phyloP scores from a whole-genome alignment of 768 basidiomycete genomes.

The Boletus coccyginus region DNA sequence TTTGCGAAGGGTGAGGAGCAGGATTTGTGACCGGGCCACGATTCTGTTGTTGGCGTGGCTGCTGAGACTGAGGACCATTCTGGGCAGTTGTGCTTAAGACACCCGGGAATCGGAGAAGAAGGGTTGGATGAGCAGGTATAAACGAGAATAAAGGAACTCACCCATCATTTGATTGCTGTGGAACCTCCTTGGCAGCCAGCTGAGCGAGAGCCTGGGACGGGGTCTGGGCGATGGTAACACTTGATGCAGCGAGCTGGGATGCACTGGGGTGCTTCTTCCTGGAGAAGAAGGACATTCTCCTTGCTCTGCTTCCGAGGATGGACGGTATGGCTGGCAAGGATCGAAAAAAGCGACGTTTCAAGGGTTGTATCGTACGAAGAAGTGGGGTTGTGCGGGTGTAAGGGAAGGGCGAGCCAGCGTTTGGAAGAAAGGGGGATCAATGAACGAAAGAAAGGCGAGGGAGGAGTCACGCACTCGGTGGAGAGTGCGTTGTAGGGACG shows the following conservation, averaged over 20 bases:
- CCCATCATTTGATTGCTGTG: slow-evolving; percentile 33
- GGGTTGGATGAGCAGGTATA: slow-evolving; percentile 1
- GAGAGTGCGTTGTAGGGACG: slow-evolving; percentile 15
- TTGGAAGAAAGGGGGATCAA: slow-evolving; percentile 8
- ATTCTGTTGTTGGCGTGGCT: slow-evolving; percentile 36
- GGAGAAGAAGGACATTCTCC: slow-evolving; percentile 93
- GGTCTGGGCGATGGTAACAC: slow-evolving; percentile 59
- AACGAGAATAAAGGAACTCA: slow-evolving; percentile 28
- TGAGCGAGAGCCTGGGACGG: slow-evolving; percentile 70
- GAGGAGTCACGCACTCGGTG: background rate
- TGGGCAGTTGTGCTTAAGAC: slow-evolving; percentile 13
- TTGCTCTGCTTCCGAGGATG: slow-evolving; percentile 53
- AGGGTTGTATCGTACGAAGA: slow-evolving; percentile 10
- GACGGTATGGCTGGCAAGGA: slow-evolving; percentile 61
- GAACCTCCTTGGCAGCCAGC: slow-evolving; percentile 36
- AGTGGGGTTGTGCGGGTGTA: background rate
- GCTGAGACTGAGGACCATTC: slow-evolving; percentile 31
- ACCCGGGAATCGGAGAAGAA: background rate
- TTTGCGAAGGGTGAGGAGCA: slow-evolving; percentile 28
- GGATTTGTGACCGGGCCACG: slow-evolving; percentile 33
- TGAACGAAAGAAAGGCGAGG: slow-evolving; percentile 6
- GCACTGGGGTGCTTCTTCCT: slow-evolving; percentile 74
- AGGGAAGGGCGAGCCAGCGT: slow-evolving; percentile 26
- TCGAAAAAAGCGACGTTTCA: slow-evolving; percentile 14
- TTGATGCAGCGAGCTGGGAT: slow-evolving; percentile 40